Percentiles rank a stretch among this genome's conserved stretches.
Conservation (phyloP, 352 stramenopile species). For the Peronospora farinosa region DNA sequence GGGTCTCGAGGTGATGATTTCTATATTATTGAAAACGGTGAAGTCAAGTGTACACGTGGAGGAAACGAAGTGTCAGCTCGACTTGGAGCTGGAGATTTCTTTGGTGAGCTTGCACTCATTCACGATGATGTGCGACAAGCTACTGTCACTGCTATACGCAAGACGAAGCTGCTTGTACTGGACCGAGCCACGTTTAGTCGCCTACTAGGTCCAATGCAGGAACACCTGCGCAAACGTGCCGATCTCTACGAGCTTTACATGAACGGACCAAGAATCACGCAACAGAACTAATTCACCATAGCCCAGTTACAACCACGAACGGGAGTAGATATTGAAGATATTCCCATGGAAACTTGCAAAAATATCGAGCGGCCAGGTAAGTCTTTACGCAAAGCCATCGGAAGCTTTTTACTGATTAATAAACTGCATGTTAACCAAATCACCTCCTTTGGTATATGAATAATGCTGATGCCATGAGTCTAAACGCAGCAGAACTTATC, state of each 20-base stretch:
- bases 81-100: conserved; percentile 56
- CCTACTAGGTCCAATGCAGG: conserved; percentile 82
- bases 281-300: conserved; percentile 10
- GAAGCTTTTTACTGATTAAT: conserved; percentile 10
- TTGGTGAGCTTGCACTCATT: conserved; percentile 85
- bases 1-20: conserved; percentile 65
- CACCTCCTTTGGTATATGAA: no score
- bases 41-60: conserved; percentile 56
- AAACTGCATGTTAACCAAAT: no score
- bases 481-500: no score
- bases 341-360: conserved; percentile 9
- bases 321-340: conserved; percentile 27
- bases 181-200: conserved; percentile 88
- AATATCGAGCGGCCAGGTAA: neutral
- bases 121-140: conserved; percentile 83
- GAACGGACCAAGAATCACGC: conserved; percentile 20
- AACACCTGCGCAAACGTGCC: conserved; percentile 72
- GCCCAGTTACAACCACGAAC: conserved; percentile 7
- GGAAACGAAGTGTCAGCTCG: conserved; percentile 53
- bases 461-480: no score
- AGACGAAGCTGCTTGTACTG: conserved; percentile 80
- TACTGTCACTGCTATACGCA: conserved; percentile 79
- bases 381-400: conserved; percentile 8
- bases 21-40: conserved; percentile 72
- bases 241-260: conserved; percentile 72